Percentiles rank a stretch among this genome's conserved stretches.
Evolutionary conservation across 768 basidiomycete species (phyloP).

Genomic region (Trametes cingulata): DNA sequence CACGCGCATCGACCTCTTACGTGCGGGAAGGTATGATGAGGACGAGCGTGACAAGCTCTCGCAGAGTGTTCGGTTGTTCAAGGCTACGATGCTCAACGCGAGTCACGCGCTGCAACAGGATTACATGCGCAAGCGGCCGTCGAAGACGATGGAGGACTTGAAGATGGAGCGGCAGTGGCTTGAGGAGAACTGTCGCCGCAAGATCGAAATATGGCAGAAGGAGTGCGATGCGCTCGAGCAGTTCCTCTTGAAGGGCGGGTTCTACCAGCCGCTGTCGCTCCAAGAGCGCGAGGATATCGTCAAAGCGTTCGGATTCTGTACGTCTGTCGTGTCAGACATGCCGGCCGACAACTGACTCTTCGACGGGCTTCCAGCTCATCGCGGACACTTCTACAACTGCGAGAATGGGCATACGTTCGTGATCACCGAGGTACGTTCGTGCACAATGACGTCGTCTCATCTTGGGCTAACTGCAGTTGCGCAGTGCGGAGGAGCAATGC

Average conservation of each 20-base stretch:
- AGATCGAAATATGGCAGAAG: slow-evolving; percentile 23
- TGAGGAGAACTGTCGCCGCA: slow-evolving; percentile 25
- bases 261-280: slow-evolving; percentile 27
- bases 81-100: background rate
- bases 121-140: slow-evolving; percentile 30
- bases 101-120: background rate
- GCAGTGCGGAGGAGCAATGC: slow-evolving; percentile 62
- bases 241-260: slow-evolving; percentile 19
- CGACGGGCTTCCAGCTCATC: slow-evolving; percentile 19
- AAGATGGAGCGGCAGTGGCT: slow-evolving; percentile 30
- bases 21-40: background rate
- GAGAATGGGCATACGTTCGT: slow-evolving; percentile 63
- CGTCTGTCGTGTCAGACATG: background rate
- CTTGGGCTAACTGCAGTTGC: background rate
- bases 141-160: slow-evolving; percentile 12
- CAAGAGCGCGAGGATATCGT: slow-evolving; percentile 31
- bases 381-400: slow-evolving; percentile 37
- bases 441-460: too few relatives aligned
- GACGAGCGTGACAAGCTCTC: slow-evolving; percentile 10
- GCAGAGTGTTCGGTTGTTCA: slow-evolving; percentile 10
- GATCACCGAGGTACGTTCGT: slow-evolving; percentile 49
- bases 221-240: slow-evolving; percentile 25
- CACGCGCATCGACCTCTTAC: slow-evolving; percentile 7
- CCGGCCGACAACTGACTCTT: background rate
- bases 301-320: slow-evolving; percentile 30